phyloP scores from a whole-genome alignment of 78 protist genomes.

The Diacronema lutheri region DNA sequence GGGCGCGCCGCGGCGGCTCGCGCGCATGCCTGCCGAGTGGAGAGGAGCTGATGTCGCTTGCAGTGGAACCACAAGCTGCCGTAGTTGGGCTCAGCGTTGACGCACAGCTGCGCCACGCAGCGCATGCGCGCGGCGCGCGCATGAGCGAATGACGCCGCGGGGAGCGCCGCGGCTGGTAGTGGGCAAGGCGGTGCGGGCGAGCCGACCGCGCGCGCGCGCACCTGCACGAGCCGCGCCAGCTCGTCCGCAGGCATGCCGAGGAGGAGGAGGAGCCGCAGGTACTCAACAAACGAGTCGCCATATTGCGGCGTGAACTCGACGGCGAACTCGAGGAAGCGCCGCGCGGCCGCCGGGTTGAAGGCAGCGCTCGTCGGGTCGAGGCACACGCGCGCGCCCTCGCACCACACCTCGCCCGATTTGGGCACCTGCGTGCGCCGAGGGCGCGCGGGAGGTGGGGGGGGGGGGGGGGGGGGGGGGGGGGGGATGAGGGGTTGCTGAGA shows the following conservation, averaged over 20 bases:
- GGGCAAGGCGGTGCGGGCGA: not conserved
- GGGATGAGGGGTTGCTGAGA: too few species aligned
- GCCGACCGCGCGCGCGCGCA: not conserved
- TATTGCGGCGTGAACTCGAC: conserved; percentile 91
- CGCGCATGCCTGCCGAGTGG: conserved; percentile 22
- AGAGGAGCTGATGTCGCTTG: conserved; percentile 44
- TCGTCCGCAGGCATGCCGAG: conserved; percentile 54
- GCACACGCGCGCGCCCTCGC: conserved; percentile 89
- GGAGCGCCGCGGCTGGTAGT: not conserved
- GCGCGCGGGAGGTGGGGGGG: too few species aligned
- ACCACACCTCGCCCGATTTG: conserved; percentile 94
- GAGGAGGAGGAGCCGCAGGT: conserved; percentile 65
- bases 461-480: too few species aligned
- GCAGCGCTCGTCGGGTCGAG: conserved; percentile 42
- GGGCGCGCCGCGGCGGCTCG: too few species aligned
- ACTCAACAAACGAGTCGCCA: conserved; percentile 92
- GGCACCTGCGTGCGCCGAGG: conserved; percentile 58
- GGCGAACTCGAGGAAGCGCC: conserved; percentile 76
- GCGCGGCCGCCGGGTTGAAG: conserved; percentile 60
- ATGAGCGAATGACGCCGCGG: not conserved
- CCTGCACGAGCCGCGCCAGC: conserved; percentile 55
- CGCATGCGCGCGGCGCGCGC: not conserved
- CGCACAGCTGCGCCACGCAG: conserved; percentile 59
- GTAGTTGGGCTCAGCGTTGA: conserved; percentile 89
- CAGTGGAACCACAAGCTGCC: conserved; percentile 87